These are phyloP conservation scores for Mycena vitilis DNA, from an alignment of 768 basidiomycete species.

Conservation along the genomic window DNA sequence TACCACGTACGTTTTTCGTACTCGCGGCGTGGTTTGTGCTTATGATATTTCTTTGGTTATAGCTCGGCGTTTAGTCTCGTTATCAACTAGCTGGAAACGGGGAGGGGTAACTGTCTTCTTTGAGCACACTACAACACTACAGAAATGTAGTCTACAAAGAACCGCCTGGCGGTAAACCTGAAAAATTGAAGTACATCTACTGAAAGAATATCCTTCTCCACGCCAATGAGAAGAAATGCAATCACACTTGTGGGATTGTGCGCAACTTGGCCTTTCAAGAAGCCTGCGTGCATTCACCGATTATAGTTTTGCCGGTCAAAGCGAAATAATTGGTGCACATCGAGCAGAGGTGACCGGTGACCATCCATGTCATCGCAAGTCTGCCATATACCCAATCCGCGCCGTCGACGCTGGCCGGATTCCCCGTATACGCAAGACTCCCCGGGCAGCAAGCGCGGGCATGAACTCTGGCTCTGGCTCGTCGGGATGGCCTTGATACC, in stretches of 20 bases:
- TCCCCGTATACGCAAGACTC: not conserved
- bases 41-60: not conserved
- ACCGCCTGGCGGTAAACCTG: not conserved
- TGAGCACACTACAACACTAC: no score
- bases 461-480: conserved; percentile 10
- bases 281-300: not conserved
- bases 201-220: no score
- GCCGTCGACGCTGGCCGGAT: no score
- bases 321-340: not conserved
- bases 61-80: conserved; percentile 60
- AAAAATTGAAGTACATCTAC: not conserved
- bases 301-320: conserved; percentile 17
- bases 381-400: no score
- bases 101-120: no score
- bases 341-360: no score
- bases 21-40: not conserved
- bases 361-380: no score
- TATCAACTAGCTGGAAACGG: conserved; percentile 48
- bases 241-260: no score
- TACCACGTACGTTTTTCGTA: conserved; percentile 56
- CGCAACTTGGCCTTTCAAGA: no score
- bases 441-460: conserved; percentile 2
- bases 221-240: no score
- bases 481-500: not conserved
- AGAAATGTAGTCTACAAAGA: not conserved